Evolutionary conservation across 129 eudicot species (phyloP), one percentile per base, ranked within the genome.

Genomic region (Rutidosis leptorrhynchoides): DNA sequence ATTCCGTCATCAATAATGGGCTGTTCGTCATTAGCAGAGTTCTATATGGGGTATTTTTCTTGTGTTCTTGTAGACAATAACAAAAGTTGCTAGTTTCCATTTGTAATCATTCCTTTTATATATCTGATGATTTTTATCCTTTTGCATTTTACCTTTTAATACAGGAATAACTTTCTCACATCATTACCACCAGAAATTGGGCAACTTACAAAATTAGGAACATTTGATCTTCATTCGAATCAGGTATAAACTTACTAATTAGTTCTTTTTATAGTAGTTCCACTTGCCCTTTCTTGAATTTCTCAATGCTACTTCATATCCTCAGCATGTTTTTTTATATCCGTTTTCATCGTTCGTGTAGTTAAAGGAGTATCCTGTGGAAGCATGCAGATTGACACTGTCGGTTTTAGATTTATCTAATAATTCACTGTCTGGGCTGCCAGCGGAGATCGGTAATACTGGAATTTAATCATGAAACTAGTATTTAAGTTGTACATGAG

Each of bases 221-320:
- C 89, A 64, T 77, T 94, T 48, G 88, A 94, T 87, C 95, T 94
- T 83, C 95, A 82, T 71, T 94, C 99, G 69, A 94, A 94, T 74
- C 85, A 86, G 99, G 99, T 94, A 68, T 5, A 55, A 58, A 52
- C 60, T 46, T 24, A 27, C 30, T 48, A 64, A 2, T 26, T 16
- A 23, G 20, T 23, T 77, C 29, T 35, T 17, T 17, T 27, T 33
- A 60, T 64, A 45, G 57, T 48, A 25, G 23, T 19, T 77, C 12
- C 40, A 35, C 73, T 46, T 40, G 14, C 49, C 52, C 27, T 29
- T 23, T 54, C 52, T 62, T 55, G 42, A 56, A 26, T 32, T 63
- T 68, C 25, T 42, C 10, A 43, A 1, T 40, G 1, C 28, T 25
- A 6, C 6, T 56, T 55, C n/a, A 26, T 24, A 48, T 43, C 26